Conservation (phyloP, 2,329 filamentous ascomycete species). For the Apiospora koreana region DNA sequence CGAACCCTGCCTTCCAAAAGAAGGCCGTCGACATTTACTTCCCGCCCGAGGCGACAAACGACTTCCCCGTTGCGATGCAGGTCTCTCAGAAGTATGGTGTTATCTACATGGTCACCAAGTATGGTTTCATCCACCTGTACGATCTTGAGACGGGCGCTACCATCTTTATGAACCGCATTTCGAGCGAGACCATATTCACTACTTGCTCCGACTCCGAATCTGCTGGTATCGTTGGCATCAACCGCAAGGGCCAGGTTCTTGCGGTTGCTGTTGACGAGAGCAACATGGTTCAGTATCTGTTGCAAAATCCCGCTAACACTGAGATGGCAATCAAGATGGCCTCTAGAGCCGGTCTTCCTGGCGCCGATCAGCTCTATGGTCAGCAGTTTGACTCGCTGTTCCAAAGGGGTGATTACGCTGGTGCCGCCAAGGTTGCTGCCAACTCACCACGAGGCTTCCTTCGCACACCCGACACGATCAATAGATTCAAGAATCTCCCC, state of each 20-base stretch:
- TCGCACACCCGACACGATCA: slow-evolving; percentile 91
- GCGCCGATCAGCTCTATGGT: slow-evolving; percentile 89
- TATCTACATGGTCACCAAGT: slow-evolving; percentile 97
- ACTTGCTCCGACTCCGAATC: slow-evolving; percentile 83
- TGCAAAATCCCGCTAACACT: slow-evolving; percentile 93
- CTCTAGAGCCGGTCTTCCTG: slow-evolving; percentile 88
- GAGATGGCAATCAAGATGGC: slow-evolving; percentile 95
- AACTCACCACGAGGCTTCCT: slow-evolving; percentile 96
- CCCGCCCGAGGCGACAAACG: slow-evolving; percentile 90
- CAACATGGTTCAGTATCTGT: slow-evolving; percentile 89
- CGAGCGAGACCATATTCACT: slow-evolving; percentile 98
- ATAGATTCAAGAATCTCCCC: slow-evolving; percentile 88
- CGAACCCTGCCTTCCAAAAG: slow-evolving; percentile 89
- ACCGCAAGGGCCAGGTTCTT: slow-evolving; percentile 95
- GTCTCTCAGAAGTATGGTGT: slow-evolving; percentile 96
- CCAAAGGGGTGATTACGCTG: slow-evolving; percentile 74
- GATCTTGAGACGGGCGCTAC: slow-evolving; percentile 93
- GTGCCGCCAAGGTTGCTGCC: slow-evolving; percentile 93
- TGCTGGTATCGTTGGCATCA: slow-evolving; percentile 88
- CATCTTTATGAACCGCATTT: slow-evolving; percentile 99
- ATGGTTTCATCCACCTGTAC: slow-evolving; percentile 98
- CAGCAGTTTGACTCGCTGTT: slow-evolving; percentile 92
- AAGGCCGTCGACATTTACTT: slow-evolving; percentile 98
- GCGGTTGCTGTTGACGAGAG: slow-evolving; percentile 91
- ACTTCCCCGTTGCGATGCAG: slow-evolving; percentile 98